phyloP scores from a whole-genome alignment of 2,329 filamentous ascomycete genomes.

The Lasiodiplodia citricola region DNA sequence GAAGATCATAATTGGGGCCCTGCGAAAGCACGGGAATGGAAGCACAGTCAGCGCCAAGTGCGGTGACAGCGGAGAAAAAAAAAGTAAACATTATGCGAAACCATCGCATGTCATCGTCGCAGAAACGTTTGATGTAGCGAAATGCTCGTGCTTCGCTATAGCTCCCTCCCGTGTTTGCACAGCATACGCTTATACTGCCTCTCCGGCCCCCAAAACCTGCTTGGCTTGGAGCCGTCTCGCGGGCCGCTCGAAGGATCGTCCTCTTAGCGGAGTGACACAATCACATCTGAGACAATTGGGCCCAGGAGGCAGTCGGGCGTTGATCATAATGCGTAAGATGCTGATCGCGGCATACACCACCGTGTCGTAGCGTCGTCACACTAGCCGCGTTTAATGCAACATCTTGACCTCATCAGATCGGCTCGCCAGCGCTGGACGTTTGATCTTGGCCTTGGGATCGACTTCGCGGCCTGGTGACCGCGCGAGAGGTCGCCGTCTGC shows the following conservation, averaged over 20 bases:
- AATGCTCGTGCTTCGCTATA: background rate
- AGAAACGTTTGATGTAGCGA: slow-evolving; percentile 3
- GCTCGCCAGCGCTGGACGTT: background rate
- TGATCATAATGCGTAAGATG: slow-evolving; percentile 18
- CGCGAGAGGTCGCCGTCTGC: background rate
- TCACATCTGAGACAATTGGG: background rate
- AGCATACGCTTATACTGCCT: slow-evolving; percentile 1
- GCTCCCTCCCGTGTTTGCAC: background rate
- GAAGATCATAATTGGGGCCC: slow-evolving; percentile 12
- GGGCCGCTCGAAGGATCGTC: slow-evolving; percentile 10
- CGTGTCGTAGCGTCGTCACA: slow-evolving; percentile 6
- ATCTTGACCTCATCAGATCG: background rate
- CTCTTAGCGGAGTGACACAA: slow-evolving; percentile 8
- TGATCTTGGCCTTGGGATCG: background rate
- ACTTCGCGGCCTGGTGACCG: background rate
- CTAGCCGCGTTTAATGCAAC: background rate
- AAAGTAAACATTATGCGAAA: slow-evolving; percentile 9
- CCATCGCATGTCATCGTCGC: background rate
- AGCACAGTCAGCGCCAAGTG: slow-evolving; percentile 22
- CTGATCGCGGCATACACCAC: slow-evolving; percentile 6
- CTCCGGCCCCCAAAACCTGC: background rate
- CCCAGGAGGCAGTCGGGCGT: background rate
- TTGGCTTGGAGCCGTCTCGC: slow-evolving; percentile 6
- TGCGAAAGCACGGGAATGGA: background rate
- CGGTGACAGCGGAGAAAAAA: slow-evolving; percentile 5